Percentiles rank a stretch among this genome's conserved stretches.
Evolutionary conservation across 192 early-diverging fungal genomes (phyloP).

Genomic region (Chytriomyces sp.): DNA sequence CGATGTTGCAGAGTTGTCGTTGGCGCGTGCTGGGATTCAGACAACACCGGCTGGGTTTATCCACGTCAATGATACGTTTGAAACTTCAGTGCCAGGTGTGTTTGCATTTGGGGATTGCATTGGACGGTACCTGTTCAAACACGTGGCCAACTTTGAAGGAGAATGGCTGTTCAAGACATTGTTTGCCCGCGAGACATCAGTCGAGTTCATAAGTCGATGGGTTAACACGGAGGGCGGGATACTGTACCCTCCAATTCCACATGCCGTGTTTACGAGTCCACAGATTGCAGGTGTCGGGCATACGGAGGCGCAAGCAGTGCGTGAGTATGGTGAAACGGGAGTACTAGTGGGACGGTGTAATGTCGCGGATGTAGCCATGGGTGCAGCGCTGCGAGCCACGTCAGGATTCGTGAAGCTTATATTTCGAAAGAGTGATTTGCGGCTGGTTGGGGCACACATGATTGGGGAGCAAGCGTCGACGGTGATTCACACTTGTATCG

Average conservation of each 20-base stretch:
- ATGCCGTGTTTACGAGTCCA: slow-evolving; percentile 47
- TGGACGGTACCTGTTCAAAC: slow-evolving; percentile 48
- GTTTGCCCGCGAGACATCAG: background rate
- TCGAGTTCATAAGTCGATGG: background rate
- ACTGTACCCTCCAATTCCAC: slow-evolving; percentile 47
- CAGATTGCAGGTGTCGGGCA: slow-evolving; percentile 49
- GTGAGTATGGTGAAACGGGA: slow-evolving; percentile 23
- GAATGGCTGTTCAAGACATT: slow-evolving; percentile 43
- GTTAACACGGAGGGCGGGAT: slow-evolving; percentile 14
- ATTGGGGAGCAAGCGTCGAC: slow-evolving; percentile 43
- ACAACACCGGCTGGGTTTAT: slow-evolving; percentile 31
- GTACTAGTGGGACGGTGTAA: slow-evolving; percentile 39
- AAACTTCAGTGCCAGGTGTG: slow-evolving; percentile 33
- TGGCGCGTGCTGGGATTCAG: slow-evolving; percentile 28
- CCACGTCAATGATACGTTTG: slow-evolving; percentile 35
- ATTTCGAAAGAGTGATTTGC: slow-evolving; percentile 25
- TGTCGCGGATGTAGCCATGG: slow-evolving; percentile 45
- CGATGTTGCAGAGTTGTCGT: slow-evolving; percentile 25
- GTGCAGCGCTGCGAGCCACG: slow-evolving; percentile 39
- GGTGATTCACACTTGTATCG: slow-evolving; percentile 45
- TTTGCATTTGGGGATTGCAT: slow-evolving; percentile 47
- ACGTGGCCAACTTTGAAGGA: slow-evolving; percentile 48
- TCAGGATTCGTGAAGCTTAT: slow-evolving; percentile 45
- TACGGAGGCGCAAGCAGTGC: slow-evolving; percentile 34
- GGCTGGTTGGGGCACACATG: slow-evolving; percentile 47